Conservation (phyloP, 2,329 filamentous ascomycete genomes). For the Sclerotinia nivalis region DNA sequence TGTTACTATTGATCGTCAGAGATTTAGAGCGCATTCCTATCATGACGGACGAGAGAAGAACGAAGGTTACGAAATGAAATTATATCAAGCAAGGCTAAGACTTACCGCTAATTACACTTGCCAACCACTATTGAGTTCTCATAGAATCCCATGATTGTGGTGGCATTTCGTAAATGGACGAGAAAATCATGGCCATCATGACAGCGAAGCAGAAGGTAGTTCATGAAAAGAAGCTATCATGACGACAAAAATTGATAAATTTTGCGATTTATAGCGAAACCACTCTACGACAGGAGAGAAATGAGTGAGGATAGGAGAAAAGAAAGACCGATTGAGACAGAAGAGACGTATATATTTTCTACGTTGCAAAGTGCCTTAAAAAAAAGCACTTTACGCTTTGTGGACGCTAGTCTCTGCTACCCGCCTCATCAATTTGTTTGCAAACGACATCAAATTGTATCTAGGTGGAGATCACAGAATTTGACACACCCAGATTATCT, state of each 20-base stretch:
- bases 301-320: background rate
- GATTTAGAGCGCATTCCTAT: background rate
- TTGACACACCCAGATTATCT: background rate
- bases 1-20: background rate
- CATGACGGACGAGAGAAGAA: background rate
- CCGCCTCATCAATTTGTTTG: background rate
- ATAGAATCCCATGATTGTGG: background rate
- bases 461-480: background rate
- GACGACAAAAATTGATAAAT: background rate
- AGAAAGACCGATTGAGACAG: background rate
- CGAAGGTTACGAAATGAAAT: background rate
- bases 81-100: background rate
- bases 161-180: background rate
- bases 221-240: background rate
- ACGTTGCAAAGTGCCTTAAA: background rate
- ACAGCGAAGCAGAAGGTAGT: background rate
- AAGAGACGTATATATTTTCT: background rate
- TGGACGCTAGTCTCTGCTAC: background rate
- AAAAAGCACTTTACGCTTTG: background rate
- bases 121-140: background rate
- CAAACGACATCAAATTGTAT: background rate
- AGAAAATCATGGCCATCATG: background rate
- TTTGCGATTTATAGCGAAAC: slow-evolving; percentile 4
- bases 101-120: background rate
- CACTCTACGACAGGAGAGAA: background rate